A percentile compares a stretch with the other conserved stretches of the same genome.
Conservation (phyloP, 805 yeast species). For the Clavispora carvajalis region DNA sequence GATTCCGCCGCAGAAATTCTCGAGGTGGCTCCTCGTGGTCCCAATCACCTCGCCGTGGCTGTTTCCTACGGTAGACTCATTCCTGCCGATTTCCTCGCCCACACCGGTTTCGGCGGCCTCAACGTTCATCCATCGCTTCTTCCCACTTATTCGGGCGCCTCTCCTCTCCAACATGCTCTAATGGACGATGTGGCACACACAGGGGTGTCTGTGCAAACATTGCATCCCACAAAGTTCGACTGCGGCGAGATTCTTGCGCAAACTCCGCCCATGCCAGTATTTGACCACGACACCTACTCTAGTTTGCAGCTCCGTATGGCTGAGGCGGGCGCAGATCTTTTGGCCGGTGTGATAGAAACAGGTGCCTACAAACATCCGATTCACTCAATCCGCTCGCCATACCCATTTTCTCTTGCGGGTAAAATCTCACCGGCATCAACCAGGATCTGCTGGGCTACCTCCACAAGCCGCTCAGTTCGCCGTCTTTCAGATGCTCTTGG, state of each 20-base stretch:
- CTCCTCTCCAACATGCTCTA: conserved; percentile 81
- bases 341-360: conserved; percentile 40
- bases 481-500: conserved; percentile 52
- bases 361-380: conserved; percentile 16
- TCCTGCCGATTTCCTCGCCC: conserved; percentile 51
- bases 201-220: conserved; percentile 85
- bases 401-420: conserved; percentile 49
- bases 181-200: conserved; percentile 57
- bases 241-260: conserved; percentile 66
- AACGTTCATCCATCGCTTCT: conserved; percentile 91
- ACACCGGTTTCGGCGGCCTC: conserved; percentile 59
- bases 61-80: conserved; percentile 86
- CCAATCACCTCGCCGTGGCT: conserved; percentile 59
- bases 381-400: conserved; percentile 2
- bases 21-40: conserved; percentile 10
- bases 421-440: conserved; percentile 43
- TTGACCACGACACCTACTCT: conserved; percentile 37
- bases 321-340: conserved; percentile 52
- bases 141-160: conserved; percentile 80
- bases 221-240: conserved; percentile 86
- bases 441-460: conserved; percentile 44
- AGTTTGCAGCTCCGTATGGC: conserved; percentile 52
- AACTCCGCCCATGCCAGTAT: conserved; percentile 39
- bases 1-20: conserved; percentile 42
- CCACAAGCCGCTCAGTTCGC: conserved; percentile 32